phyloP scores from a whole-genome alignment of 108 stramenopile genomes.

The Skeletonema marinoi region DNA sequence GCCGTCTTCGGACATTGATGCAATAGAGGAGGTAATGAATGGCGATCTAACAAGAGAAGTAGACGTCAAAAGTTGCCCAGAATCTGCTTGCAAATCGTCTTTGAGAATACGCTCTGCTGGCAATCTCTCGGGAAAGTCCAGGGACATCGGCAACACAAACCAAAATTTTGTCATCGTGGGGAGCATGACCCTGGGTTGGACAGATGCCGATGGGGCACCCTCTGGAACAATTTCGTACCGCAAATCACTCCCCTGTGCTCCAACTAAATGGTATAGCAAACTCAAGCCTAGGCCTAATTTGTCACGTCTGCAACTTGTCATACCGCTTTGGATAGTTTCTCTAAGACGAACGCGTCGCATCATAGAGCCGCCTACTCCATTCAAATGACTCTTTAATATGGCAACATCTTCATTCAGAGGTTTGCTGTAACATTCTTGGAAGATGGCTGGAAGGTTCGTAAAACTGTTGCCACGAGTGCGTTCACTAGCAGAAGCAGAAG shows the following conservation, averaged over 20 bases:
- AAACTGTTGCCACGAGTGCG: slow-evolving; percentile 5
- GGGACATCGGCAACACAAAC: slow-evolving; percentile 39
- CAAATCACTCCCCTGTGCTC: slow-evolving; percentile 47
- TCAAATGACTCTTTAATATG: neutral
- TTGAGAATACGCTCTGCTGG: neutral
- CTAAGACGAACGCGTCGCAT: slow-evolving; percentile 31
- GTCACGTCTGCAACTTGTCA: slow-evolving; percentile 43
- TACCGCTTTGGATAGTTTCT: slow-evolving; percentile 35
- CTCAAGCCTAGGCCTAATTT: slow-evolving; percentile 52
- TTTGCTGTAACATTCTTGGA: slow-evolving; percentile 2
- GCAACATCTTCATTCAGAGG: neutral
- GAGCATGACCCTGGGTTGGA: neutral
- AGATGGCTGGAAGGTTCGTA: neutral
- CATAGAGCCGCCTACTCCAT: slow-evolving; percentile 36
- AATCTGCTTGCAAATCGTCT: neutral
- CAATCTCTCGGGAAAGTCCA: slow-evolving; percentile 39
- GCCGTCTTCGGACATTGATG: neutral
- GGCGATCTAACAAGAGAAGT: neutral
- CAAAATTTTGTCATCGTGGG: slow-evolving; percentile 46
- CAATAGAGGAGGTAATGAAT: neutral
- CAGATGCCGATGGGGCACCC: slow-evolving; percentile 4
- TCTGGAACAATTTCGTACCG: slow-evolving; percentile 41
- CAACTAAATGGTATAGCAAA: slow-evolving; percentile 55
- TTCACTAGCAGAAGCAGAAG: slow-evolving; percentile 7
- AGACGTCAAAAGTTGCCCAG: neutral